phyloP scores from a whole-genome alignment of 129 eudicot genomes.

The Arctium lappa region DNA sequence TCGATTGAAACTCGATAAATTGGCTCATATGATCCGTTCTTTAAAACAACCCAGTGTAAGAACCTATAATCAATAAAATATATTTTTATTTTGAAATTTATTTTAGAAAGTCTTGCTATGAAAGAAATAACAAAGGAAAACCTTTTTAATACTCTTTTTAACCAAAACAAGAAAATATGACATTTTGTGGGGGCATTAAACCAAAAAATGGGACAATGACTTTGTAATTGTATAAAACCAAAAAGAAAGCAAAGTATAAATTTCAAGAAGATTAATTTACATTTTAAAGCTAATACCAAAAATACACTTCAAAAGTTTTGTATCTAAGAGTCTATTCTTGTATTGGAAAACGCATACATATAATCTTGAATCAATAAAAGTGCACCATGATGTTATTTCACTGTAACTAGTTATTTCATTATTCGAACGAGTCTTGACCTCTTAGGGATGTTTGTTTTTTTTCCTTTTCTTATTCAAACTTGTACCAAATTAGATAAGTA shows the following conservation, averaged over 20 bases:
- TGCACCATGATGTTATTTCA: not conserved
- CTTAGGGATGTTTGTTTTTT: no score
- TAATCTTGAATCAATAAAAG: not conserved
- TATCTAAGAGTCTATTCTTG: no score
- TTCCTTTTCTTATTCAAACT: not conserved
- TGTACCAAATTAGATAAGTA: no score
- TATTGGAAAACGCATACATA: no score
- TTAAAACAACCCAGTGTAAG: not conserved
- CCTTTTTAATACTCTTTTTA: not conserved
- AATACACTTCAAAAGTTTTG: not conserved
- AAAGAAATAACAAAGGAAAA: constrained; percentile 1
- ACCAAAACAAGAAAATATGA: not conserved
- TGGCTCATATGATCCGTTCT: not conserved
- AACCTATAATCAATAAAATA: not conserved
- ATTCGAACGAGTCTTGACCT: not conserved
- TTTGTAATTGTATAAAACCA: not conserved
- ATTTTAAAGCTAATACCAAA: not conserved
- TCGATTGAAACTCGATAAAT: not conserved
- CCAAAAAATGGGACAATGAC: not conserved
- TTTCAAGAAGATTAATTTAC: not conserved
- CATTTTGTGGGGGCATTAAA: not conserved
- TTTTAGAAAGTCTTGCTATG: constrained; percentile 6
- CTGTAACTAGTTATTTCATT: not conserved
- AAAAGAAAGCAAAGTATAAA: not conserved
- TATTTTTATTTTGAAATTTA: not conserved